Conservation (phyloP, 176 grass and related monocot genomes). For the Musa troglodytarum region DNA sequence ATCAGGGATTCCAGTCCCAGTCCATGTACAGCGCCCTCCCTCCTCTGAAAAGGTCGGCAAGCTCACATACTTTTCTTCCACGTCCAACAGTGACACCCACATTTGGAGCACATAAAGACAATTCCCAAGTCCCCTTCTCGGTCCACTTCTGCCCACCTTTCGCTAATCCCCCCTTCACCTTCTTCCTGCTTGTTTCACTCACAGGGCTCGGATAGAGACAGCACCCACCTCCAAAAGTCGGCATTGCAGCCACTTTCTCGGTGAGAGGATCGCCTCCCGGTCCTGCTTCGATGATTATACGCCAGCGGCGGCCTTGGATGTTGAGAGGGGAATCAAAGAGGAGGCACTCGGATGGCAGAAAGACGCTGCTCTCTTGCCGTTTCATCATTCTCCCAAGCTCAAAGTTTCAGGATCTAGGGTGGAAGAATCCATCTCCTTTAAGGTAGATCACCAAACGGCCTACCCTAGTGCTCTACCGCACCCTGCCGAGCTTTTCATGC, state of each 20-base stretch:
- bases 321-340: conserved; percentile 53
- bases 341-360: conserved; percentile 52
- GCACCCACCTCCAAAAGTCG: conserved; percentile 35
- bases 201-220: conserved; percentile 53
- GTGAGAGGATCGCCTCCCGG: conserved; percentile 38
- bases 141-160: conserved; percentile 16
- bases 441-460: conserved; percentile 50
- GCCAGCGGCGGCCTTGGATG: conserved; percentile 47
- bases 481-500: background rate
- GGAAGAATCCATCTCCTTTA: conserved; percentile 66
- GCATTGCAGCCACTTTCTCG: conserved; percentile 53
- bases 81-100: conserved; percentile 25
- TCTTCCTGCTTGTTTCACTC: conserved; percentile 19
- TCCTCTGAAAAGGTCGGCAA: conserved; percentile 79
- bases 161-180: background rate
- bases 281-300: conserved; percentile 74
- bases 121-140: conserved; percentile 17
- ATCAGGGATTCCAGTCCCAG: conserved; percentile 45
- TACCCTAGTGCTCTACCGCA: background rate
- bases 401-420: conserved; percentile 42
- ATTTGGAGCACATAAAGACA: conserved; percentile 15
- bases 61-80: conserved; percentile 9
- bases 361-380: conserved; percentile 30
- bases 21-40: conserved; percentile 21
- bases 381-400: conserved; percentile 36